These are phyloP conservation scores for Podila epicladia DNA, from an alignment of 192 early-diverging fungal species.

Conservation along the genomic window DNA sequence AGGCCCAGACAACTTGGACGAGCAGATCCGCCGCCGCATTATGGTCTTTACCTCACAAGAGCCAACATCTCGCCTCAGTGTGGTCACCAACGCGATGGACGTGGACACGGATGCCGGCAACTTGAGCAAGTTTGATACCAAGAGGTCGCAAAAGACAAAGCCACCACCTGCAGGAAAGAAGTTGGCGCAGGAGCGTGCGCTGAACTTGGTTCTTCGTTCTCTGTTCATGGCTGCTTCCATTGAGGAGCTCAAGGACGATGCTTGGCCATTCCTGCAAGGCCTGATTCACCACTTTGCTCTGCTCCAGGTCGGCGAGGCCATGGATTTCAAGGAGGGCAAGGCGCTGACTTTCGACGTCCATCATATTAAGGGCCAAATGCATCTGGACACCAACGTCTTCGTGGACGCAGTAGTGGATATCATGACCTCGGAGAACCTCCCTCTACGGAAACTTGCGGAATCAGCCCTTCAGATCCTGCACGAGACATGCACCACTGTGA, in stretches of 20 bases:
- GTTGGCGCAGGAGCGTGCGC: conserved; percentile 69
- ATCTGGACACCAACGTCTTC: conserved; percentile 73
- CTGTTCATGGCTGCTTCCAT: conserved; percentile 73
- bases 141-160: conserved; percentile 30
- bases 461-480: conserved; percentile 72
- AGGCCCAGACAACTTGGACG: conserved; percentile 53
- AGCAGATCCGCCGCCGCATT: conserved; percentile 53
- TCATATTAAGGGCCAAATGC: conserved; percentile 56
- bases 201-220: conserved; percentile 67
- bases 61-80: conserved; percentile 10
- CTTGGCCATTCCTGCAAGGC: conserved; percentile 70
- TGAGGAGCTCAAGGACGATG: conserved; percentile 67
- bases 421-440: conserved; percentile 73
- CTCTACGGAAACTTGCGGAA: conserved; percentile 72
- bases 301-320: conserved; percentile 72
- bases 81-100: conserved; percentile 43
- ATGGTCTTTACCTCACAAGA: conserved; percentile 28
- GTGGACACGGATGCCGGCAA: conserved; percentile 53
- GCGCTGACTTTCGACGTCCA: conserved; percentile 58
- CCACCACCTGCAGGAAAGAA: conserved; percentile 64
- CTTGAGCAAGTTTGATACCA: conserved; percentile 34
- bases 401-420: conserved; percentile 82
- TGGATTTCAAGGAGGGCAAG: conserved; percentile 65
- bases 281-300: conserved; percentile 82
- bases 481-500: conserved; percentile 61